Percentiles rank a stretch among this genome's conserved stretches.
Conservation (phyloP, 768 basidiomycete species). For the Phanerochaete carnosa region DNA sequence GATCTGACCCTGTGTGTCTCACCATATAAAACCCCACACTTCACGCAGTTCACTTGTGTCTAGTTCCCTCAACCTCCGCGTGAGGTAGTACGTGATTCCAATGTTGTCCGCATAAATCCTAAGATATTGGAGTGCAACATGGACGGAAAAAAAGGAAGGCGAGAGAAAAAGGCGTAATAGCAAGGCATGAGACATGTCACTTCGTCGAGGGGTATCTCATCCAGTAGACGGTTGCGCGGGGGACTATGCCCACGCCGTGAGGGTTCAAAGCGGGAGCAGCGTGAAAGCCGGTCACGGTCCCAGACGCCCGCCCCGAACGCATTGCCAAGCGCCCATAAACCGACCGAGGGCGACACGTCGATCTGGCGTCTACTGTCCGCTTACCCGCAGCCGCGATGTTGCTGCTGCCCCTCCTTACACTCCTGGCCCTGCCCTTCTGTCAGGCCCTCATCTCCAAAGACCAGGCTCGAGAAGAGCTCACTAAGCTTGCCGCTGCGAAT, state of each 20-base stretch:
- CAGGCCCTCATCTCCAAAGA: conserved; percentile 26
- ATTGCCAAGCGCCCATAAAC: not conserved
- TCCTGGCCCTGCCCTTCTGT: conserved; percentile 29
- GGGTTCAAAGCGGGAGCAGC: not conserved
- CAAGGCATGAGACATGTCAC: conserved; percentile 66
- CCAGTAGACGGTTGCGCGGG: conserved; percentile 2
- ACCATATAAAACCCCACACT: conserved; percentile 92
- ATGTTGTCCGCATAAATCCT: conserved; percentile 81
- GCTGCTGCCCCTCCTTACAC: conserved; percentile 28
- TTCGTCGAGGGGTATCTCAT: conserved; percentile 5
- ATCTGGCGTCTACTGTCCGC: not conserved
- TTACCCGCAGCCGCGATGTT: conserved; percentile 20
- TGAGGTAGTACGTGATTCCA: conserved; percentile 89
- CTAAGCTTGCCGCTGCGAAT: conserved; percentile 62
- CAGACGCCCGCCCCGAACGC: conserved; percentile 6
- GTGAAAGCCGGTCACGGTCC: not conserved
- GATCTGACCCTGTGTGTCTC: conserved; percentile 18
- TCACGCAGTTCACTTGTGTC: conserved; percentile 71
- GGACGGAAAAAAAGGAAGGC: conserved; percentile 89
- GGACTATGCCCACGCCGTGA: not conserved
- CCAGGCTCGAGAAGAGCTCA: conserved; percentile 51
- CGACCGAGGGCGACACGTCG: conserved; percentile 2
- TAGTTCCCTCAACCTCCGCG: conserved; percentile 65
- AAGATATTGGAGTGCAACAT: conserved; percentile 89
- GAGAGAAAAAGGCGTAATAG: conserved; percentile 91